Conservation (phyloP, 2,329 filamentous ascomycete genomes). For the Didymella segeticola region DNA sequence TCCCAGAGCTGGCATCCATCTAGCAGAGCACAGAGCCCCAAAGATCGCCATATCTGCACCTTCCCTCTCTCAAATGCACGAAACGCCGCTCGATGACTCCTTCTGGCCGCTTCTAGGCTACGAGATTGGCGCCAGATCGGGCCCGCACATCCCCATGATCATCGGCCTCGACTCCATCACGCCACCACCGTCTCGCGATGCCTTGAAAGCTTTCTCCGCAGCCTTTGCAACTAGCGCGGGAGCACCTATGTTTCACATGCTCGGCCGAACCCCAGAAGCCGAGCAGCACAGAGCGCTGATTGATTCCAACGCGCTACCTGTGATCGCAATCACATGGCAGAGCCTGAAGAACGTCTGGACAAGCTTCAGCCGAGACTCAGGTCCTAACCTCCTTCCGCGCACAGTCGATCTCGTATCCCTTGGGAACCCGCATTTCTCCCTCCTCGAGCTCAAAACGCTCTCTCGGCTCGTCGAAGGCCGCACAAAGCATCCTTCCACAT, state of each 20-base stretch:
- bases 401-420: conserved; percentile 51
- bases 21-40: conserved; percentile 28
- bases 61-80: not conserved
- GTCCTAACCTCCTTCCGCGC: not conserved
- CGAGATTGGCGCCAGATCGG: conserved; percentile 40
- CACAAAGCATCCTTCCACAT: conserved; percentile 19
- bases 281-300: not conserved
- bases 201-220: conserved; percentile 55
- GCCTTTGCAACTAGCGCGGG: conserved; percentile 54
- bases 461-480: conserved; percentile 36
- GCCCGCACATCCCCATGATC: conserved; percentile 46
- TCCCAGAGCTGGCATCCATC: conserved; percentile 39
- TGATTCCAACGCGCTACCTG: not conserved
- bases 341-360: not conserved
- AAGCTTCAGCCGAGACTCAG: not conserved
- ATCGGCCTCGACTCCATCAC: conserved; percentile 39
- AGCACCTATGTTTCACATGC: conserved; percentile 56
- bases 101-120: conserved; percentile 53
- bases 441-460: conserved; percentile 46
- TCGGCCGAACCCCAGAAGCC: conserved; percentile 51
- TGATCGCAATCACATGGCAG: not conserved
- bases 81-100: conserved; percentile 39
- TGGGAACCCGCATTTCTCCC: conserved; percentile 56
- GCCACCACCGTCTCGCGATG: conserved; percentile 24
- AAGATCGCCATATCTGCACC: not conserved